Evolutionary conservation across 2,329 filamentous ascomycete species (phyloP).

Genomic region (Pezicula carpinea): DNA sequence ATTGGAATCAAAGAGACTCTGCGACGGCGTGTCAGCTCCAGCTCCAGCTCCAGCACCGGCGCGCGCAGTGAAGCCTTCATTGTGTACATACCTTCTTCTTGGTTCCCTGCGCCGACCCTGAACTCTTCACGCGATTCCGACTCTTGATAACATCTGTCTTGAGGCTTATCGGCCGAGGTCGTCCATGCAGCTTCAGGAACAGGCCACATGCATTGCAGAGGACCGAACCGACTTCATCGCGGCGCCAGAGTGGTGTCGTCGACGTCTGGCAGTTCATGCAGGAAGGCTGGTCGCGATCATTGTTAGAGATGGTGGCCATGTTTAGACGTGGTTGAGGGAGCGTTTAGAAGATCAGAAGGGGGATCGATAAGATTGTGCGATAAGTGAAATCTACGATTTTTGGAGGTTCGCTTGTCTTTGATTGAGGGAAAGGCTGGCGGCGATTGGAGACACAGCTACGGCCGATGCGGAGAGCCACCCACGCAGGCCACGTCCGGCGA

Average conservation of each 20-base stretch:
- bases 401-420: background rate
- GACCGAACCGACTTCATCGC: slow-evolving; percentile 91
- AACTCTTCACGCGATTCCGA: slow-evolving; percentile 93
- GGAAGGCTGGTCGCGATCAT: slow-evolving; percentile 67
- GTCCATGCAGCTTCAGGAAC: slow-evolving; percentile 94
- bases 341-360: slow-evolving; percentile 6
- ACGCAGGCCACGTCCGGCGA: too few relatives aligned
- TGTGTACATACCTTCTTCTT: slow-evolving; percentile 69
- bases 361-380: slow-evolving; percentile 15
- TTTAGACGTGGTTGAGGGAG: slow-evolving; percentile 26
- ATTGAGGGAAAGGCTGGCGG: background rate
- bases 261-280: slow-evolving; percentile 96
- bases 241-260: slow-evolving; percentile 93
- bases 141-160: slow-evolving; percentile 99
- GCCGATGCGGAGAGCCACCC: too few relatives aligned
- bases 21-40: slow-evolving; percentile 21
- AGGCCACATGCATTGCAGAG: slow-evolving; percentile 98
- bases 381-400: slow-evolving; percentile 8
- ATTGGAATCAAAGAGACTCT: slow-evolving; percentile 43
- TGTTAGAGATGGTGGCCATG: slow-evolving; percentile 48
- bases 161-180: slow-evolving; percentile 86
- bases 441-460: too few relatives aligned
- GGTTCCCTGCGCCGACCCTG: slow-evolving; percentile 66
- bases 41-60: slow-evolving; percentile 1
- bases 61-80: background rate